Evolutionary conservation across 2,329 filamentous ascomycete genomes (phyloP).

Genomic region (Talaromyces sp.): DNA sequence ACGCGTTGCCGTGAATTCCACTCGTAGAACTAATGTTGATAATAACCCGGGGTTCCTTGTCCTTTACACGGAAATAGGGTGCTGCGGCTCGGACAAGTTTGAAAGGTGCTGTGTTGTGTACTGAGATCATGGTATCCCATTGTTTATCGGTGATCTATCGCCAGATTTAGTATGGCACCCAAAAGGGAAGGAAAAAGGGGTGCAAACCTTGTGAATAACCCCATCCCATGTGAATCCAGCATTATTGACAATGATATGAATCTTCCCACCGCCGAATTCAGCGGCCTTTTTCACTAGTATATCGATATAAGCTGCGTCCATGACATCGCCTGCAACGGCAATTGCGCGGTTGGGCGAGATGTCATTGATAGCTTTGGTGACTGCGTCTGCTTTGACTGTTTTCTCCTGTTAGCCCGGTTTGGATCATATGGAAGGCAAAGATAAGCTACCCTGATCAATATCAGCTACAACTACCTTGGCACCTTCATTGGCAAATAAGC

Average conservation of each 20-base stretch:
- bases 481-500: slow-evolving; percentile 80
- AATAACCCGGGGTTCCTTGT: slow-evolving; percentile 70
- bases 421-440: too few species aligned
- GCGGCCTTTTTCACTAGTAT: slow-evolving; percentile 68
- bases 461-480: slow-evolving; percentile 79
- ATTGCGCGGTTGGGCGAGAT: slow-evolving; percentile 61
- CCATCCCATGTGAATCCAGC: slow-evolving; percentile 91
- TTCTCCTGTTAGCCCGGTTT: neutral
- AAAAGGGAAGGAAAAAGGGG: slow-evolving; percentile 4
- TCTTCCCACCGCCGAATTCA: slow-evolving; percentile 78
- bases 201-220: slow-evolving; percentile 74
- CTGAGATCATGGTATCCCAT: slow-evolving; percentile 79
- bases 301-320: slow-evolving; percentile 64
- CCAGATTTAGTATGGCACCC: neutral
- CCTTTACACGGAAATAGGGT: slow-evolving; percentile 81
- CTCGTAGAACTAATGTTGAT: slow-evolving; percentile 81
- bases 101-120: slow-evolving; percentile 84
- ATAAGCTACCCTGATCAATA: slow-evolving; percentile 61
- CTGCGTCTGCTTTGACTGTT: slow-evolving; percentile 63
- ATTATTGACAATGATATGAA: slow-evolving; percentile 88
- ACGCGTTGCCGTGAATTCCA: slow-evolving; percentile 76
- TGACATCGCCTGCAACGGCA: slow-evolving; percentile 70
- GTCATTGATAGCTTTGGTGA: slow-evolving; percentile 65
- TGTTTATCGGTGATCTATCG: slow-evolving; percentile 73
- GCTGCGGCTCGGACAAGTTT: slow-evolving; percentile 73